Evolutionary conservation across 495 filamentous ascomycete genomes (phyloP), one percentile per base, ranked within the genome.

Genomic region (Xylaria bambusicola): DNA sequence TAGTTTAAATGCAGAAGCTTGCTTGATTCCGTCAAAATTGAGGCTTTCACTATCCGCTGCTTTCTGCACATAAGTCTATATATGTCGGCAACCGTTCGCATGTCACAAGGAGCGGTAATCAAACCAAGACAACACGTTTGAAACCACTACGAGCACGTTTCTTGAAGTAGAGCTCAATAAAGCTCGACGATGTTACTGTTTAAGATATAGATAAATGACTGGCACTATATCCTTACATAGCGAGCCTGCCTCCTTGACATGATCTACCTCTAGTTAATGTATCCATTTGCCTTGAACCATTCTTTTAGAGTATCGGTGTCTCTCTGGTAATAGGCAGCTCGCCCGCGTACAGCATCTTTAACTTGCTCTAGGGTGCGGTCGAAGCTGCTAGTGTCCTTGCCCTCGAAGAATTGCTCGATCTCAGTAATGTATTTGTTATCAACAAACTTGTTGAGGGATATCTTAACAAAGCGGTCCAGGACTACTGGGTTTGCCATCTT

Each of bases 401-500:
- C 81, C 62, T 82, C 76, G 77, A 97, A 98, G 78, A 98, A 98
- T 6, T 69, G 70, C 46, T 86, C 77, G 65, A 98, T 96, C 44
- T 96, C 92, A 56, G 82, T 76, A 58, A 87, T 82, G n/a, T 84
- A 79, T 64, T 82, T 80, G 21, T 78, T 73, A 63, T 88, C 86
- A 0, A 88, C 81, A 70, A 96, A 97, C 68, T 89, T 89, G 48
- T 82, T 80, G 59, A 98, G 77, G 20, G 84, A 85, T 63, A 87
- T 79, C 61, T 88, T 86, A 62, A 98, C 69, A 73, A 96, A 94
- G 20, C 92, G 85, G 74, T 97, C 93, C 50, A 96, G 77, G 23
- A 97, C 84, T 27, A 97, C 87, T 59, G 90, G 87, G 74, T 95
- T 97, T 1, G 59, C 88, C 48, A 97, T 78, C 65, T 85, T 87